Conservation (phyloP, 2,329 filamentous ascomycete genomes). For the Nemania diffusa region DNA sequence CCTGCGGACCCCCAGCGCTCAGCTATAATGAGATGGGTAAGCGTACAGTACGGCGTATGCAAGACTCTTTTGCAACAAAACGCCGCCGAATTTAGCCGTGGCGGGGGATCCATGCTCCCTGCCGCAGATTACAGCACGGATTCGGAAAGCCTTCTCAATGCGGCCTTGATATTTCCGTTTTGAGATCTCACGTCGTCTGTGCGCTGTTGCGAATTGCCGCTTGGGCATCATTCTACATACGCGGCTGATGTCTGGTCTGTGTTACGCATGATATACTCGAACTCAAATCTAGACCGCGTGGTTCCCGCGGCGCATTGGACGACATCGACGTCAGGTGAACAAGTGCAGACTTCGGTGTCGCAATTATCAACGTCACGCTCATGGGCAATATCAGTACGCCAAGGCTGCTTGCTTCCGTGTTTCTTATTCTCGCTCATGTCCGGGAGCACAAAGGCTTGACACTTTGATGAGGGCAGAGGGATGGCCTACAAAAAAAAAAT, state of each 20-base stretch:
- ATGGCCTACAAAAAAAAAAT: not conserved
- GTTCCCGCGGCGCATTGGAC: not conserved
- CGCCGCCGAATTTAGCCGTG: constrained; percentile 21
- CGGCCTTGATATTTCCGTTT: constrained; percentile 14
- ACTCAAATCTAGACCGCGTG: not conserved
- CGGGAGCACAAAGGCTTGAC: not conserved
- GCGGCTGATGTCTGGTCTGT: not conserved
- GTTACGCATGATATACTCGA: not conserved
- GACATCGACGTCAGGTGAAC: not conserved
- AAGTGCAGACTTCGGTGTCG: not conserved
- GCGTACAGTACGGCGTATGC: not conserved
- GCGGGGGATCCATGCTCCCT: constrained; percentile 7
- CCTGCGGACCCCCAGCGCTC: not conserved
- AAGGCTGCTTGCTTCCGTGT: not conserved
- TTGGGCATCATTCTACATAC: not conserved
- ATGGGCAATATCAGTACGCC: not conserved
- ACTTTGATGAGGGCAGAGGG: not conserved
- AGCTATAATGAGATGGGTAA: constrained; percentile 15
- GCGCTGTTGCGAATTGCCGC: constrained; percentile 8
- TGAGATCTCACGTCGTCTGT: constrained; percentile 4
- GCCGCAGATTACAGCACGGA: constrained; percentile 12
- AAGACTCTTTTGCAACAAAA: constrained; percentile 27
- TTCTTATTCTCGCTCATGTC: not conserved
- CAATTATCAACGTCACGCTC: not conserved
- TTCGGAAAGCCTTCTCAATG: constrained; percentile 15